Conservation (phyloP, 2,329 filamentous ascomycete genomes). For the Aspergillus brasiliensis region DNA sequence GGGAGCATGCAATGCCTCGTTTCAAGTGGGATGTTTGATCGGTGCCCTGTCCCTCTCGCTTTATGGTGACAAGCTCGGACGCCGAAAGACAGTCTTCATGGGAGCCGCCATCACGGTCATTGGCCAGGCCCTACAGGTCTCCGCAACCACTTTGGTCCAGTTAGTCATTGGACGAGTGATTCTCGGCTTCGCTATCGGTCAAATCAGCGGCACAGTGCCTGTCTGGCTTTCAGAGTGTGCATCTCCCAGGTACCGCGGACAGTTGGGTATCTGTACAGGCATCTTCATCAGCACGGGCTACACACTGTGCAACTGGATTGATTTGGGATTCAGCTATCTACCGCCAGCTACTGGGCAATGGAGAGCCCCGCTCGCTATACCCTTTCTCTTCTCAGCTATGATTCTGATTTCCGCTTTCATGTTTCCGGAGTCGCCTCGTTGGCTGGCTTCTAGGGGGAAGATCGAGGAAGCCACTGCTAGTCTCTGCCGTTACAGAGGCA, state of each 20-base stretch:
- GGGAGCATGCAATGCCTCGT: constrained; percentile 26
- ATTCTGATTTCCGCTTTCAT: constrained; percentile 28
- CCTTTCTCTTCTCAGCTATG: constrained; percentile 30
- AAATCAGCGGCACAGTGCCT: constrained; percentile 45
- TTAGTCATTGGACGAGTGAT: constrained; percentile 50
- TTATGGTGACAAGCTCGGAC: constrained; percentile 50
- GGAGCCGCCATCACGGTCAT: constrained; percentile 46
- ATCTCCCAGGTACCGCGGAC: constrained; percentile 18
- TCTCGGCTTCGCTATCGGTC: constrained; percentile 47
- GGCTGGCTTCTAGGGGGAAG: constrained; percentile 28
- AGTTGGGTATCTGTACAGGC: constrained; percentile 27
- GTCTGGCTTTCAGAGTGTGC: constrained; percentile 42
- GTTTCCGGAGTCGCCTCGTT: constrained; percentile 38
- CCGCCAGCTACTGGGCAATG: constrained; percentile 28
- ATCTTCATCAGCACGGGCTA: constrained; percentile 49
- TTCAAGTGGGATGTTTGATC: constrained; percentile 51
- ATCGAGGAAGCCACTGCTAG: constrained; percentile 25
- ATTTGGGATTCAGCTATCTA: constrained; percentile 40
- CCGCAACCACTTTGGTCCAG: constrained; percentile 48
- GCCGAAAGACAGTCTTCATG: constrained; percentile 47
- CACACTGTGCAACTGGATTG: constrained; percentile 48
- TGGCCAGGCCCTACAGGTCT: constrained; percentile 49
- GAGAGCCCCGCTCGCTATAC: constrained; percentile 41
- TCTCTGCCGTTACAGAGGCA: constrained; percentile 4
- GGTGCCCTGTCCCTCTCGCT: constrained; percentile 50